A percentile compares a stretch with the other conserved stretches of the same genome.
Evolutionary conservation across 179 eudicot genomes (phyloP).

Genomic region (Carnegiea gigantea): DNA sequence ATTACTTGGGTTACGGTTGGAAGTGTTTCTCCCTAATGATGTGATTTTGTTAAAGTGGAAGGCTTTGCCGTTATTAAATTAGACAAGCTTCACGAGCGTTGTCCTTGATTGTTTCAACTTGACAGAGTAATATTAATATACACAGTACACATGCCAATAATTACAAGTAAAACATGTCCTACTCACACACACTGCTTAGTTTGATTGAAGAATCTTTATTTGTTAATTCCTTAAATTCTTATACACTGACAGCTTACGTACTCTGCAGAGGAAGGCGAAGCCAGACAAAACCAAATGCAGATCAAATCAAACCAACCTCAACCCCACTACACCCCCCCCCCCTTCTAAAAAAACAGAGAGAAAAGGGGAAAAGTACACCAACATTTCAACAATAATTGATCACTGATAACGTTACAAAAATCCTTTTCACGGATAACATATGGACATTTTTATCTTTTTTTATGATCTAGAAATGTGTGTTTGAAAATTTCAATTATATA

Average conservation of each 20-base stretch:
- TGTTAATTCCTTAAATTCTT: background rate
- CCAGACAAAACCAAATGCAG: background rate
- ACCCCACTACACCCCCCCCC: background rate
- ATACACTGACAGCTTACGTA: background rate
- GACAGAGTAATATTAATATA: background rate
- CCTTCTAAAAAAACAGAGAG: too few relatives aligned
- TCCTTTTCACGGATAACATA: too few relatives aligned
- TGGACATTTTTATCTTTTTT: too few relatives aligned
- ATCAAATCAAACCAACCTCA: slow-evolving; percentile 1
- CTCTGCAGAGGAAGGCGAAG: background rate
- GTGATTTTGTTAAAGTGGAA: too few relatives aligned
- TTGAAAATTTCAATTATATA: too few relatives aligned
- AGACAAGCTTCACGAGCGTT: background rate
- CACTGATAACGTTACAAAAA: too few relatives aligned
- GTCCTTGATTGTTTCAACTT: background rate
- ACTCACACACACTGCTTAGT: background rate
- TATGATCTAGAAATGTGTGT: too few relatives aligned
- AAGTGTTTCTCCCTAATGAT: too few relatives aligned
- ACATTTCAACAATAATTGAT: too few relatives aligned
- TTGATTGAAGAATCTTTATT: slow-evolving; percentile 6
- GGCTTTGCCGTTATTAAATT: too few relatives aligned
- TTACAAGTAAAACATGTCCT: background rate
- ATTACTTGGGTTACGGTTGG: too few relatives aligned
- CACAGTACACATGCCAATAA: background rate
- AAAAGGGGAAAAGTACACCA: too few relatives aligned